Evolutionary conservation across 2,329 filamentous ascomycete genomes (phyloP).

Genomic region (Xylaria sp.): DNA sequence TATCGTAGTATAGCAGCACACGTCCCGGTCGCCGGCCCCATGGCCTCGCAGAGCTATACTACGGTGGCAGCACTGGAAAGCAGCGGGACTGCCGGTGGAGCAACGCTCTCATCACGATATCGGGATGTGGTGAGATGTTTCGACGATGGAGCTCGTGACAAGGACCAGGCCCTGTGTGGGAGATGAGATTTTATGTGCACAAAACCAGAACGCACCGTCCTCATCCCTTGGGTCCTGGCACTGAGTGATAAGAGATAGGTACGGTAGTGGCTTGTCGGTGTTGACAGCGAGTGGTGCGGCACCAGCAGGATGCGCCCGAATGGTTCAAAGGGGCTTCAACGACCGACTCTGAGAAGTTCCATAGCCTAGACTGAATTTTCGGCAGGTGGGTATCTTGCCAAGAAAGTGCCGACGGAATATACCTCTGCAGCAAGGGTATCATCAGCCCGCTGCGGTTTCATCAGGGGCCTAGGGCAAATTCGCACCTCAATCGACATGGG

Average conservation of each 20-base stretch:
- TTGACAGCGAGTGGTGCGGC: slow-evolving; percentile 12
- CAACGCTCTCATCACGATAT: slow-evolving; percentile 5
- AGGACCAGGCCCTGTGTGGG: slow-evolving; percentile 22
- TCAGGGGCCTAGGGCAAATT: slow-evolving; percentile 36
- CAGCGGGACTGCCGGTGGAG: slow-evolving; percentile 22
- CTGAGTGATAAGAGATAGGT: neutral
- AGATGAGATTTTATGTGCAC: slow-evolving; percentile 26
- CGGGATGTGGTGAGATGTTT: slow-evolving; percentile 22
- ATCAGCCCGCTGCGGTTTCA: slow-evolving; percentile 42
- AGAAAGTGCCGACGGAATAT: slow-evolving; percentile 31
- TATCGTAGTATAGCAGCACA: slow-evolving; percentile 22
- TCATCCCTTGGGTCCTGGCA: neutral
- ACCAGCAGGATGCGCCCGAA: slow-evolving; percentile 11
- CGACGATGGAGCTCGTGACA: slow-evolving; percentile 23
- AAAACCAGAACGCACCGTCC: slow-evolving; percentile 6
- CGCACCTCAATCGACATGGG: slow-evolving; percentile 33
- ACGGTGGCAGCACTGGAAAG: slow-evolving; percentile 15
- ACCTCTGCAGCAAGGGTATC: slow-evolving; percentile 39
- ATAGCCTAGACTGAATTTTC: slow-evolving; percentile 19
- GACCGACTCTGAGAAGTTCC: slow-evolving; percentile 19
- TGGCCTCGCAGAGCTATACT: slow-evolving; percentile 15
- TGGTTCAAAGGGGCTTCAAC: slow-evolving; percentile 18
- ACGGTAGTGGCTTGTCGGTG: slow-evolving; percentile 16
- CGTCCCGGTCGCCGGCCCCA: slow-evolving; percentile 19
- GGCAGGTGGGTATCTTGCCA: slow-evolving; percentile 19